Evolutionary conservation across 768 basidiomycete species (phyloP).

Genomic region (Crassisporium funariophilum): DNA sequence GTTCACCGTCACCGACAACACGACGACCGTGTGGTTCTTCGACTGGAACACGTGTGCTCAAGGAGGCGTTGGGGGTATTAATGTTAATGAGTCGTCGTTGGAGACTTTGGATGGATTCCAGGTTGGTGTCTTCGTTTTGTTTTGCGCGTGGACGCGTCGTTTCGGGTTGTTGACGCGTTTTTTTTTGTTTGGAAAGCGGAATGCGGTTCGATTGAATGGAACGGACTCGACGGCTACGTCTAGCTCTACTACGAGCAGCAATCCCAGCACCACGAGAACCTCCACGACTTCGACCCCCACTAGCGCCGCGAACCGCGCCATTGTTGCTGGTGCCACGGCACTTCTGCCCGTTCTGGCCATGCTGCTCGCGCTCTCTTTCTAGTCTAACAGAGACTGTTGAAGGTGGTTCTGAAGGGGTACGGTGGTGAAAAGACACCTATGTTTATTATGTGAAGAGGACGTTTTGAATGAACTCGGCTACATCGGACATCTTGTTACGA

Average conservation of each 20-base stretch:
- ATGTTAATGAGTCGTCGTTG: slow-evolving; percentile 47
- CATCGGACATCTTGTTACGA: too few species aligned
- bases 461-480: too few species aligned
- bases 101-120: slow-evolving; percentile 47
- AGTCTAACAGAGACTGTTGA: too few species aligned
- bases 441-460: too few species aligned
- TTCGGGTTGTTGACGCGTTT: too few species aligned
- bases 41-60: slow-evolving; percentile 54
- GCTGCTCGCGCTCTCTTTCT: slow-evolving; percentile 15
- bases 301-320: slow-evolving; percentile 19
- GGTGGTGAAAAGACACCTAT: too few species aligned
- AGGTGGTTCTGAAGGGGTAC: too few species aligned
- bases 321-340: slow-evolving; percentile 11
- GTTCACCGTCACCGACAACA: slow-evolving; percentile 46
- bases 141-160: too few species aligned
- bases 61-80: slow-evolving; percentile 66
- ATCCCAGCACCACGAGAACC: slow-evolving; percentile 10
- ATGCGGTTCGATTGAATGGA: slow-evolving; percentile 59
- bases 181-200: too few species aligned
- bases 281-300: slow-evolving; percentile 5
- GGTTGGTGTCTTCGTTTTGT: slow-evolving; percentile 35
- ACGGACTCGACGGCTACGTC: slow-evolving; percentile 28
- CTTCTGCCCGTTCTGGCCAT: slow-evolving; percentile 14
- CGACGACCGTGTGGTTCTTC: slow-evolving; percentile 60
- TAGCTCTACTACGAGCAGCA: slow-evolving; percentile 8